Evolutionary conservation across 1,284 basidiomycete genomes (phyloP).

Genomic region (Ustilago hordei): DNA sequence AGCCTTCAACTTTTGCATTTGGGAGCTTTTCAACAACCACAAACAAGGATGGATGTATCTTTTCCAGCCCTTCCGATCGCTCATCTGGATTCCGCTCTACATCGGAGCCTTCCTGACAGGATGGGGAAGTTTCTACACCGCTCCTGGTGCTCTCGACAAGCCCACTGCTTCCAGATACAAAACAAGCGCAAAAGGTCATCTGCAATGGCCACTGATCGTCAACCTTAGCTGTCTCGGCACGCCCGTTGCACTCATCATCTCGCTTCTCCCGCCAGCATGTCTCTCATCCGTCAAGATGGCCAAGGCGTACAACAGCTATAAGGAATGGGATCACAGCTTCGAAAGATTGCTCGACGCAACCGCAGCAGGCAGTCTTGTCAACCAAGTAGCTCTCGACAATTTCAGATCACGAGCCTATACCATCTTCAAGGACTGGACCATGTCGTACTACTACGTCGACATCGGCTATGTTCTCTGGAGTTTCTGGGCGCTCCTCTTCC

Average conservation of each 20-base stretch:
- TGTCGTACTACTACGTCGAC: constrained; percentile 41
- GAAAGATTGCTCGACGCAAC: constrained; percentile 12
- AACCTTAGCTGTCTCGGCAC: constrained; percentile 56
- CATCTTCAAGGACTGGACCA: constrained; percentile 38
- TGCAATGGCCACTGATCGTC: constrained; percentile 54
- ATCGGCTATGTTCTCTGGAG: constrained; percentile 53
- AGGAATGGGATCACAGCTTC: constrained; percentile 18
- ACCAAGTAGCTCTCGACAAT: constrained; percentile 9
- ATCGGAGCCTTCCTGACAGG: constrained; percentile 55
- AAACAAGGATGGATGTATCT: neutral
- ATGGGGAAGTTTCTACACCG: constrained; percentile 61
- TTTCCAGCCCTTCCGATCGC: constrained; percentile 21
- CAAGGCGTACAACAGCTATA: constrained; percentile 26
- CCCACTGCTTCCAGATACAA: constrained; percentile 35
- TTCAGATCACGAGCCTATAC: constrained; percentile 24
- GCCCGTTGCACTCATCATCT: constrained; percentile 41
- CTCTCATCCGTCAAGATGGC: constrained; percentile 28
- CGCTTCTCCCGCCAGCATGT: constrained; percentile 33
- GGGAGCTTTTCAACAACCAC: constrained; percentile 26
- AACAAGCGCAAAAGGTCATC: constrained; percentile 25
- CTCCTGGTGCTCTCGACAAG: constrained; percentile 58
- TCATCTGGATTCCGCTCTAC: constrained; percentile 53
- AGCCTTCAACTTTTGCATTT: constrained; percentile 49
- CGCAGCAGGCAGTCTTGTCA: constrained; percentile 5
- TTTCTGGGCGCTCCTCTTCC: constrained; percentile 53